Evolutionary conservation across 768 basidiomycete species (phyloP).

Genomic region (Lactifluus piperatus): DNA sequence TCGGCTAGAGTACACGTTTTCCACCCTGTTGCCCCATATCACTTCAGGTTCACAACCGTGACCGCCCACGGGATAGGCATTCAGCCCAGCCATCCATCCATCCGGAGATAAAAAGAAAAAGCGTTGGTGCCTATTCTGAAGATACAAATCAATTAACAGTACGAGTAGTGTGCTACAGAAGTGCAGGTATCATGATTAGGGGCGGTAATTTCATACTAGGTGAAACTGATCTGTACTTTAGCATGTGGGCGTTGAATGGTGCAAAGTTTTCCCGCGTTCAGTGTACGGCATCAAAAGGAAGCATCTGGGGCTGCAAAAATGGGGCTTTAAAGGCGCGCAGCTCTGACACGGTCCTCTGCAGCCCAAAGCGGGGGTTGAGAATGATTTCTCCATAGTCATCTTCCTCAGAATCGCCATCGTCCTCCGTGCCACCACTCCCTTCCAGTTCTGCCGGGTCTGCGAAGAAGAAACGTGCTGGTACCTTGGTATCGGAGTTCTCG

Average conservation of each 20-base stretch:
- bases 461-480: constrained; percentile 7
- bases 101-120: background rate
- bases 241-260: background rate
- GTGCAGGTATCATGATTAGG: background rate
- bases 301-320: background rate
- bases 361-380: constrained; percentile 14
- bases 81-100: background rate
- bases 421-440: background rate
- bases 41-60: background rate
- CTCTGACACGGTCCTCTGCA: background rate
- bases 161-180: constrained; percentile 15
- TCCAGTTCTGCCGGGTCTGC: background rate
- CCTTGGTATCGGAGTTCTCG: background rate
- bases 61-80: background rate
- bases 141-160: constrained; percentile 19
- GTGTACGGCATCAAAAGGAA: background rate
- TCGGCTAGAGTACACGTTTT: background rate
- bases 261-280: background rate
- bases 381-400: constrained; percentile 20
- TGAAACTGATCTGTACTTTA: background rate
- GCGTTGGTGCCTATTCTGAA: background rate
- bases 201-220: background rate
- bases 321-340: background rate
- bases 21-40: background rate
- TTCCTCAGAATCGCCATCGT: constrained; percentile 17